Evolutionary conservation across 345 rosid genomes (phyloP).

Genomic region (Pugionium cornutum): DNA sequence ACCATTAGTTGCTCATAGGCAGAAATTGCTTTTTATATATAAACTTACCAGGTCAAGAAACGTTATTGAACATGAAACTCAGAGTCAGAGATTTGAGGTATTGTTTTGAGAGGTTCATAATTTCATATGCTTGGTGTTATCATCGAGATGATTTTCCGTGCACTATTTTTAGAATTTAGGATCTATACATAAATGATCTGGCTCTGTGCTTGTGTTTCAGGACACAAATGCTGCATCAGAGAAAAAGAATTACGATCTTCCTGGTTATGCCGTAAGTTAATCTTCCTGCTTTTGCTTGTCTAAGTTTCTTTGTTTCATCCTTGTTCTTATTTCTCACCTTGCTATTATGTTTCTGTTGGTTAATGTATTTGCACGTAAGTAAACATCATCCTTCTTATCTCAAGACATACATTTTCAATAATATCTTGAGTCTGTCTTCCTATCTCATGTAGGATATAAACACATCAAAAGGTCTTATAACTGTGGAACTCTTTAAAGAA

Average conservation of each 20-base stretch:
- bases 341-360: constrained; percentile 15
- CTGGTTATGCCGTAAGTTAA: constrained; percentile 75
- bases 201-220: background rate
- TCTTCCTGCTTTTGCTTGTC: background rate
- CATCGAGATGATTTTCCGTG: background rate
- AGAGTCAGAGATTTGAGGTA: constrained; percentile 52
- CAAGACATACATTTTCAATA: background rate
- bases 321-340: background rate
- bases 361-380: background rate
- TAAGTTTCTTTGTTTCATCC: background rate
- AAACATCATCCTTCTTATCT: background rate
- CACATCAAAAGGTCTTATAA: constrained; percentile 72
- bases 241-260: constrained; percentile 69
- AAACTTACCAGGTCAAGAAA: constrained; percentile 42
- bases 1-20: constrained; percentile 1
- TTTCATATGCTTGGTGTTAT: background rate
- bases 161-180: background rate
- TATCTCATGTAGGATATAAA: constrained; percentile 55
- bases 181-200: constrained; percentile 7
- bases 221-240: constrained; percentile 39
- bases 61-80: constrained; percentile 34
- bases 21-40: no score
- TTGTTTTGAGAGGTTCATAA: background rate
- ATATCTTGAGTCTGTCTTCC: constrained; percentile 13
- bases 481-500: constrained; percentile 74